Evolutionary conservation across 371 early-diverging fungal species (phyloP).

Genomic region (Funneliformis caledonium): DNA sequence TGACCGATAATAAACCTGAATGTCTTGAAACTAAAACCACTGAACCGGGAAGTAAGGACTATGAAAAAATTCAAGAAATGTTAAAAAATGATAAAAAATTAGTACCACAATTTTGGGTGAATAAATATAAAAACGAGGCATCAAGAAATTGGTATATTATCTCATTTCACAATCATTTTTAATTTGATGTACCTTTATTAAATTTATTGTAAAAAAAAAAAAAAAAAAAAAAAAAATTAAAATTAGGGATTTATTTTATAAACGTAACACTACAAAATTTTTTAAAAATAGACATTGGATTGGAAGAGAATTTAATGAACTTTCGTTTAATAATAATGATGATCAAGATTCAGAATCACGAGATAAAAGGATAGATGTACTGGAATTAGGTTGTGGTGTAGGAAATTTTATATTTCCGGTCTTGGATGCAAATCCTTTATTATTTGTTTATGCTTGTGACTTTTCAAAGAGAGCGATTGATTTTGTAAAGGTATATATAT

Average conservation of each 20-base stretch:
- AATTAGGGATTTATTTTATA: constrained; percentile 81
- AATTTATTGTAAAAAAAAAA: too few relatives aligned
- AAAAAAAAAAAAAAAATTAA: neutral
- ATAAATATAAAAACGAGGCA: constrained; percentile 84
- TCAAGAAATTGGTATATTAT: constrained; percentile 71
- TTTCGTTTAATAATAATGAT: constrained; percentile 43
- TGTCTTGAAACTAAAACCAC: neutral
- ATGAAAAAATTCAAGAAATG: neutral
- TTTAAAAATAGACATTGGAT: constrained; percentile 97
- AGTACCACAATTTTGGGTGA: constrained; percentile 78
- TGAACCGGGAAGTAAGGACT: neutral
- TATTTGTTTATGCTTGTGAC: constrained; percentile 84
- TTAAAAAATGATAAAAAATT: constrained; percentile 51
- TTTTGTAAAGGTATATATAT: constrained; percentile 63
- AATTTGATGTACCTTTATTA: too few relatives aligned
- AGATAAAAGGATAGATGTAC: constrained; percentile 45
- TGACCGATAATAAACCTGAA: neutral
- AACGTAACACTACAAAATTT: constrained; percentile 92
- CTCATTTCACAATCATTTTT: neutral
- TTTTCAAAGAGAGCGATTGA: constrained; percentile 82
- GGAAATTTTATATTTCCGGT: constrained; percentile 96
- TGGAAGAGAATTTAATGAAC: constrained; percentile 92
- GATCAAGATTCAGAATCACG: neutral
- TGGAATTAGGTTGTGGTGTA: constrained; percentile 95
- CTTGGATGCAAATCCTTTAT: constrained; percentile 68